phyloP scores from a whole-genome alignment of 2,329 filamentous ascomycete species.

The Ophiostoma sp. region DNA sequence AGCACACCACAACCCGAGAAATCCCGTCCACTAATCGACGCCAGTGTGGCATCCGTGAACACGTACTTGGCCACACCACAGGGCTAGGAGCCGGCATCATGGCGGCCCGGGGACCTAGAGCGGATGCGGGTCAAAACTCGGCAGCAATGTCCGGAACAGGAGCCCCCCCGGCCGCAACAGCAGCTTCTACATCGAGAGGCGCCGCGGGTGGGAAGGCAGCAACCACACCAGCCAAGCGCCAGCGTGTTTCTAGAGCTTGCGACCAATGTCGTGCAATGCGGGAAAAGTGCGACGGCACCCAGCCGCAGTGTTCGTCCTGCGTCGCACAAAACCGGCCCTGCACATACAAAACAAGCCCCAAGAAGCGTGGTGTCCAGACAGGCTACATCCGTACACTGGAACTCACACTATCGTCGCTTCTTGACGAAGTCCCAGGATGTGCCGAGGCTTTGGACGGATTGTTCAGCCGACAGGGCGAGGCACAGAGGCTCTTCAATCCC shows the following conservation, averaged over 20 bases:
- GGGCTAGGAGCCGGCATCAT: background rate
- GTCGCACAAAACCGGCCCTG: slow-evolving; percentile 57
- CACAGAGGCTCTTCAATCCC: slow-evolving; percentile 20
- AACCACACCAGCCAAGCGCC: slow-evolving; percentile 43
- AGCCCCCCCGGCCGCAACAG: background rate
- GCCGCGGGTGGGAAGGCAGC: background rate
- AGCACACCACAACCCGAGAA: background rate
- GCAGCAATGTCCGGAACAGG: background rate
- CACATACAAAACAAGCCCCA: slow-evolving; percentile 66
- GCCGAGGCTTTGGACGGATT: slow-evolving; percentile 54
- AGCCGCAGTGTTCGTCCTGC: slow-evolving; percentile 63
- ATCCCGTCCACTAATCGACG: too few relatives aligned
- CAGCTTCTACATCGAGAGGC: background rate
- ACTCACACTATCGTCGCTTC: slow-evolving; percentile 60
- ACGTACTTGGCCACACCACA: background rate
- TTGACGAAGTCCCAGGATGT: slow-evolving; percentile 54
- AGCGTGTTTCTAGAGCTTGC: slow-evolving; percentile 62
- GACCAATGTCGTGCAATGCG: slow-evolving; percentile 62
- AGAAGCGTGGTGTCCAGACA: slow-evolving; percentile 73
- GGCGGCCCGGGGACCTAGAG: background rate
- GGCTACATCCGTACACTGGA: slow-evolving; percentile 73
- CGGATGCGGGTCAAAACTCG: background rate
- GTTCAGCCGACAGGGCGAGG: slow-evolving; percentile 42
- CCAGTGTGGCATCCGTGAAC: background rate
- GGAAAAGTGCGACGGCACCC: slow-evolving; percentile 67